Conservation (phyloP, 176 grass and related monocot species). For the Dactylis glomerata region DNA sequence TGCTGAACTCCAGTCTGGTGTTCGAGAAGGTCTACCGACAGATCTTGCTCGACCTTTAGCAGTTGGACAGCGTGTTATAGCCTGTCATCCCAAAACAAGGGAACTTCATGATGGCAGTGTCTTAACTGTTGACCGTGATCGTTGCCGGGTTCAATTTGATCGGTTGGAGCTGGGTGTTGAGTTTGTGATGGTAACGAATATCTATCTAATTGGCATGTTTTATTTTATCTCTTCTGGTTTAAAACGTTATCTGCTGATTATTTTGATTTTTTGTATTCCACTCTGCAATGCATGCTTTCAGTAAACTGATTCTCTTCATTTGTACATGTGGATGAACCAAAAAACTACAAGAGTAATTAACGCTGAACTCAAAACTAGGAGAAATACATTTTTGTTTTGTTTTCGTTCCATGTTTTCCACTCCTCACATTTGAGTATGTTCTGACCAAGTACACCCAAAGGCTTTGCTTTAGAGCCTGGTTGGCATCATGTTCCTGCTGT, state of each 20-base stretch:
- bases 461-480: background rate
- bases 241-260: background rate
- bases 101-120: slow-evolving; percentile 95
- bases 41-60: slow-evolving; percentile 86
- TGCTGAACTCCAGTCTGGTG: slow-evolving; percentile 69
- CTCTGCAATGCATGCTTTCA: background rate
- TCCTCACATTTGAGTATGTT: background rate
- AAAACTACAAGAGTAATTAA: background rate
- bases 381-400: background rate
- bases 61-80: slow-evolving; percentile 85
- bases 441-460: background rate
- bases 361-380: background rate
- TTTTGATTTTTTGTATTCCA: slow-evolving; percentile 20
- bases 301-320: slow-evolving; percentile 13
- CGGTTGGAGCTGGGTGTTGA: slow-evolving; percentile 73
- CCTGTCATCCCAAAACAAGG: slow-evolving; percentile 92
- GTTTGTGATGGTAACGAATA: slow-evolving; percentile 72
- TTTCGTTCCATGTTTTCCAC: background rate
- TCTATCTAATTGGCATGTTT: slow-evolving; percentile 15
- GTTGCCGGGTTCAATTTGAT: slow-evolving; percentile 91
- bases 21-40: slow-evolving; percentile 80
- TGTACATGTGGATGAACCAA: background rate
- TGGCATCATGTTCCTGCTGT: background rate
- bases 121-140: slow-evolving; percentile 64
- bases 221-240: slow-evolving; percentile 16